Evolutionary conservation across 352 stramenopile species (phyloP).

Genomic region (Plasmopara viticola): DNA sequence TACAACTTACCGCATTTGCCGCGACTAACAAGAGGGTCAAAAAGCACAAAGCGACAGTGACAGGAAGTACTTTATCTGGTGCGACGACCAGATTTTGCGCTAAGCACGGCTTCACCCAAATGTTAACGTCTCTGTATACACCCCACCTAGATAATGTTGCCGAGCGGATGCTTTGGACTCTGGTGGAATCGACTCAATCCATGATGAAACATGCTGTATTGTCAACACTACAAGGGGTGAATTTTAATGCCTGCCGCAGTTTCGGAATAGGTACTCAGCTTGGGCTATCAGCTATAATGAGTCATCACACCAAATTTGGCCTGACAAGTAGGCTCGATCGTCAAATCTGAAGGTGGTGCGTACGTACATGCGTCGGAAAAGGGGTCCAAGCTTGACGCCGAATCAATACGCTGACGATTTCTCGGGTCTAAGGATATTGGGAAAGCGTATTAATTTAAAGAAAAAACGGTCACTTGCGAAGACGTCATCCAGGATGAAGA

Average conservation of each 20-base stretch:
- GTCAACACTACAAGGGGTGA: conserved; percentile 6
- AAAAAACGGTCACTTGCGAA: not conserved
- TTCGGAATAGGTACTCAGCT: conserved; percentile 6
- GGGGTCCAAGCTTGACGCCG: conserved; percentile 3
- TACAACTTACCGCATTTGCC: not conserved
- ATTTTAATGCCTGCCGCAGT: conserved; percentile 7
- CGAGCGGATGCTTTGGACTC: not conserved
- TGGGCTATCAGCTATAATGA: not conserved
- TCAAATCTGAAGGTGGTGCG: conserved; percentile 4
- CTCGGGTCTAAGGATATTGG: not conserved
- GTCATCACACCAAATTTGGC: conserved; percentile 1
- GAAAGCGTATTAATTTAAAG: not conserved
- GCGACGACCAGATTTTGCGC: not conserved
- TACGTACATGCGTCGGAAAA: conserved; percentile 2
- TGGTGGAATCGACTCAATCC: not conserved
- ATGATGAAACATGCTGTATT: conserved; percentile 8
- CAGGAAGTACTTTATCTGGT: not conserved
- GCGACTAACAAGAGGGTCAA: not conserved
- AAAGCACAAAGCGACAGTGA: conserved; percentile 1
- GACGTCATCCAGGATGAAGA: not conserved
- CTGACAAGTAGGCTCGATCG: conserved; percentile 1
- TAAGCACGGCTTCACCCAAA: not conserved
- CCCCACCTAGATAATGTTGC: not conserved
- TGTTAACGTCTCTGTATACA: not conserved
- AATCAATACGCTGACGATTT: conserved; percentile 3